Evolutionary conservation across 2,329 filamentous ascomycete species (phyloP).

Genomic region (Alternaria longipes): DNA sequence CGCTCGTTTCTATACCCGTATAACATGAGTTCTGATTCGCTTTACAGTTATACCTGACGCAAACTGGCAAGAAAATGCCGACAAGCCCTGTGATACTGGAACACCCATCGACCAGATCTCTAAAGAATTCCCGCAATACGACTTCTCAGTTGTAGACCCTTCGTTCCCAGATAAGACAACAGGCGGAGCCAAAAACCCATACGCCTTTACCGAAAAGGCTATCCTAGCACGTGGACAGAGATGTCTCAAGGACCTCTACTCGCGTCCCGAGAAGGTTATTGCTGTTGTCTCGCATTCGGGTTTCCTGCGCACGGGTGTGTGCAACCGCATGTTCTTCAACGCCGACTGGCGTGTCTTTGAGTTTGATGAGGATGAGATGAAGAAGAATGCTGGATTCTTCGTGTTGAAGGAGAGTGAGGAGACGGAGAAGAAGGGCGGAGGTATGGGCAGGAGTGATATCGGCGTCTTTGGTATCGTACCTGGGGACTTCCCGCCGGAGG

Average conservation of each 20-base stretch:
- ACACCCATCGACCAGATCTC: slow-evolving; percentile 57
- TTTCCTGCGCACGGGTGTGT: slow-evolving; percentile 68
- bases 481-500: slow-evolving; percentile 42
- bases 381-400: slow-evolving; percentile 51
- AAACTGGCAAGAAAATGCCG: slow-evolving; percentile 67
- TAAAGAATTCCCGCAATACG: slow-evolving; percentile 63
- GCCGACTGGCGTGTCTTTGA: slow-evolving; percentile 72
- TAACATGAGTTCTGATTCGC: not conserved
- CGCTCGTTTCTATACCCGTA: not conserved
- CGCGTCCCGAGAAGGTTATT: slow-evolving; percentile 67
- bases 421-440: slow-evolving; percentile 58
- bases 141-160: slow-evolving; percentile 67
- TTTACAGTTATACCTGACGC: slow-evolving; percentile 63
- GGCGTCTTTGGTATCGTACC: slow-evolving; percentile 39
- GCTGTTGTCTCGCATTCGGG: slow-evolving; percentile 72
- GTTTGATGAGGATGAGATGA: slow-evolving; percentile 60
- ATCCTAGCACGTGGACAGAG: slow-evolving; percentile 65
- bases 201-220: slow-evolving; percentile 63
- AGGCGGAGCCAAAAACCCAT: slow-evolving; percentile 49
- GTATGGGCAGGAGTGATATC: slow-evolving; percentile 61
- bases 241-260: slow-evolving; percentile 61
- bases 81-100: slow-evolving; percentile 69
- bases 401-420: slow-evolving; percentile 59
- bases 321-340: slow-evolving; percentile 62
- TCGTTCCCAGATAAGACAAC: slow-evolving; percentile 71